These are phyloP conservation scores for Boletus rex-veris DNA, from an alignment of 768 basidiomycete genomes.

Conservation along the genomic window DNA sequence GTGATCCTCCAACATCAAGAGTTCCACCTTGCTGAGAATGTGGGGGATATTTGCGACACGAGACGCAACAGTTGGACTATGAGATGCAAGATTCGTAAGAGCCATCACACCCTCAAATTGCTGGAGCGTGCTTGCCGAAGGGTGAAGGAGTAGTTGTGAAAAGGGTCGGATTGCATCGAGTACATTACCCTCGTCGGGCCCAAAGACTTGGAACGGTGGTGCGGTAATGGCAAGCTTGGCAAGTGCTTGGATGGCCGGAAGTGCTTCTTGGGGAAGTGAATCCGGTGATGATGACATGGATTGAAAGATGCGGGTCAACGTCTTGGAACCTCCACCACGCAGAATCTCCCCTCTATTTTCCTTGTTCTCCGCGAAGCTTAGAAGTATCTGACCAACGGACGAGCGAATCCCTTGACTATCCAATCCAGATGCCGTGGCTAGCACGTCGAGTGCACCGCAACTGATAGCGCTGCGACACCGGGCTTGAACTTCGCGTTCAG, in stretches of 20 bases:
- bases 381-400: conserved; percentile 55
- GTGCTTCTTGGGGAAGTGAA: conserved; percentile 18
- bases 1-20: conserved; percentile 80
- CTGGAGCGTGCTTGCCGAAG: conserved; percentile 70
- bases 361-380: conserved; percentile 74
- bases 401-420: conserved; percentile 66
- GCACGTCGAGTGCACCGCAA: conserved; percentile 61
- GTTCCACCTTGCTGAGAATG: conserved; percentile 62
- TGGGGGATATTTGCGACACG: conserved; percentile 63
- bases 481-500: conserved; percentile 59
- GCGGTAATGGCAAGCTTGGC: conserved; percentile 93
- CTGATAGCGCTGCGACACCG: conserved; percentile 57
- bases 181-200: conserved; percentile 71
- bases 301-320: conserved; percentile 55
- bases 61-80: conserved; percentile 59
- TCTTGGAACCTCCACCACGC: conserved; percentile 75
- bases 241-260: conserved; percentile 79
- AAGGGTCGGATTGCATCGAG: conserved; percentile 85
- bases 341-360: conserved; percentile 74
- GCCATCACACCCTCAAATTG: conserved; percentile 95
- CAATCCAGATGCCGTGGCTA: conserved; percentile 53
- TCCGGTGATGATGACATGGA: conserved; percentile 36
- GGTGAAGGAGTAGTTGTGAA: conserved; percentile 64
- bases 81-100: conserved; percentile 88
- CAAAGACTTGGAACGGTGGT: conserved; percentile 87